Evolutionary conservation across 352 stramenopile genomes (phyloP).

Genomic region (Globisporangium apiculatum): DNA sequence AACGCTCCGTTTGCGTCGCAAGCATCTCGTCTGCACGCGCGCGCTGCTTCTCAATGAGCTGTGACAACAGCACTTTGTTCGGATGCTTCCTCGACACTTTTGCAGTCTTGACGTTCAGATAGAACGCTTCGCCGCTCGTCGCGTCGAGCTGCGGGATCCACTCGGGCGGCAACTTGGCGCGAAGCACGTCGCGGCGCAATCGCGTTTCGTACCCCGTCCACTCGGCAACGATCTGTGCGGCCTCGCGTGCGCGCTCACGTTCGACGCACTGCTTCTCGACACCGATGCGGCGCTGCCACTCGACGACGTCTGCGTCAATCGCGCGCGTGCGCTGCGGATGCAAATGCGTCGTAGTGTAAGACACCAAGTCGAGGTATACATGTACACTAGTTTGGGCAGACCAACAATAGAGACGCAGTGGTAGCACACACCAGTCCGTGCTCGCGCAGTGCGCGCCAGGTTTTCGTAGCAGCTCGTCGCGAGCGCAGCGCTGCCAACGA

Average conservation of each 20-base stretch:
- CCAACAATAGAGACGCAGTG: background rate
- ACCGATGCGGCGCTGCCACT: slow-evolving; percentile 25
- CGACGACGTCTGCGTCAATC: slow-evolving; percentile 16
- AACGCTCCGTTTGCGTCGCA: slow-evolving; percentile 9
- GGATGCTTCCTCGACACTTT: slow-evolving; percentile 28
- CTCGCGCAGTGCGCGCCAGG: slow-evolving; percentile 11
- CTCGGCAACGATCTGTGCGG: slow-evolving; percentile 15
- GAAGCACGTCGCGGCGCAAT: slow-evolving; percentile 31
- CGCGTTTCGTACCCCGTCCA: slow-evolving; percentile 30
- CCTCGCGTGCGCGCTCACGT: slow-evolving; percentile 19
- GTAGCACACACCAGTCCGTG: slow-evolving; percentile 4
- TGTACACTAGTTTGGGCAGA: too few species aligned
- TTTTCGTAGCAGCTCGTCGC: background rate
- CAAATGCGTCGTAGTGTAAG: too few species aligned
- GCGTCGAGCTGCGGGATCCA: slow-evolving; percentile 40
- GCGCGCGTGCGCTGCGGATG: slow-evolving; percentile 2
- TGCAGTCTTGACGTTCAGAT: slow-evolving; percentile 28
- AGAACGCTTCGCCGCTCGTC: slow-evolving; percentile 29
- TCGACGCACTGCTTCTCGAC: slow-evolving; percentile 18
- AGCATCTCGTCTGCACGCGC: slow-evolving; percentile 19
- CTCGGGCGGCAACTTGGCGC: slow-evolving; percentile 22
- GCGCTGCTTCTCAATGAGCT: slow-evolving; percentile 24
- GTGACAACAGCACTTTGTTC: slow-evolving; percentile 22
- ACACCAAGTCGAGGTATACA: too few species aligned
- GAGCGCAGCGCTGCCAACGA: background rate